Percentiles rank a stretch among this genome's conserved stretches.
These are phyloP conservation scores for Juncus effusus DNA, from an alignment of 176 grass and related monocot genomes.

Conservation along the genomic window DNA sequence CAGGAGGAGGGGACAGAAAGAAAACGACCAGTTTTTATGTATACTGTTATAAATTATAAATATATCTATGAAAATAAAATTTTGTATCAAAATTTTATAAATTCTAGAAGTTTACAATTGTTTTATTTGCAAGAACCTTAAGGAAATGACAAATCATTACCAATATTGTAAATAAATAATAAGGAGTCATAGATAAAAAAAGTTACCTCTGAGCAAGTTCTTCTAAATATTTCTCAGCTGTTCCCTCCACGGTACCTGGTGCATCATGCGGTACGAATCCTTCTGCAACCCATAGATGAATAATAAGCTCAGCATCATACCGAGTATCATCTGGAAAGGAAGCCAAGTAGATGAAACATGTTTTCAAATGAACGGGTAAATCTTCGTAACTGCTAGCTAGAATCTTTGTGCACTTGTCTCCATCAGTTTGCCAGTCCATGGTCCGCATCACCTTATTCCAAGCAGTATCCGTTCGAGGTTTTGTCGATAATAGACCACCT, in stretches of 20 bases:
- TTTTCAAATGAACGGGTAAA: background rate
- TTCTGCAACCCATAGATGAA: slow-evolving; percentile 4
- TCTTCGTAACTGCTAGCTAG: slow-evolving; percentile 9
- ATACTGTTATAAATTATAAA: too few species aligned
- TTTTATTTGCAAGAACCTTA: too few species aligned
- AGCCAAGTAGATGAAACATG: slow-evolving; percentile 10
- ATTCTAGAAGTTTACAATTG: too few species aligned
- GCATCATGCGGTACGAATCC: background rate
- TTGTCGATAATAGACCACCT: background rate
- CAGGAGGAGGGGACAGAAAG: too few species aligned
- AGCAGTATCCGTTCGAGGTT: background rate
- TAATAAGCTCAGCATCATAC: background rate
- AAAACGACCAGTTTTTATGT: too few species aligned
- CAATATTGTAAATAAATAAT: too few species aligned
- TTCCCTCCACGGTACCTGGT: background rate
- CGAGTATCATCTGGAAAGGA: background rate
- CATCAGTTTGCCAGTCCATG: background rate
- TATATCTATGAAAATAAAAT: too few species aligned
- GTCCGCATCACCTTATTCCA: background rate
- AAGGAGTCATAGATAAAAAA: too few species aligned
- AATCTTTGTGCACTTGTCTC: background rate
- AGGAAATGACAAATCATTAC: too few species aligned
- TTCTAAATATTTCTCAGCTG: background rate
- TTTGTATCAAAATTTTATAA: too few species aligned
- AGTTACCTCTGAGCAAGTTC: slow-evolving; percentile 2